Evolutionary conservation across 2,329 filamentous ascomycete genomes (phyloP).

Genomic region (Alternaria sp.): DNA sequence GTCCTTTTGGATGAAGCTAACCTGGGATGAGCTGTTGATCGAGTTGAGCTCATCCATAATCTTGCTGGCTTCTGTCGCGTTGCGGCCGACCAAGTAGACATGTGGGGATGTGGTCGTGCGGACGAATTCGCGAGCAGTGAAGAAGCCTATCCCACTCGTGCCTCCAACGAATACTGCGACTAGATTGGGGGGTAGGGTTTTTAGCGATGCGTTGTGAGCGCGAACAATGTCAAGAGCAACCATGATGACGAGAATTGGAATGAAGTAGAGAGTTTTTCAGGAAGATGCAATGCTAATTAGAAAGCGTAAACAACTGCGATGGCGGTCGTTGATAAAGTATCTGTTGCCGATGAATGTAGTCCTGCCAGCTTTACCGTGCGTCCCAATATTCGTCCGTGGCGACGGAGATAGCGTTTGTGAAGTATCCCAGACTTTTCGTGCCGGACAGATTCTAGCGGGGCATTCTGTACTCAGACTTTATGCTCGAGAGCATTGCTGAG

Average conservation of each 20-base stretch:
- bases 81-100: slow-evolving; percentile 55
- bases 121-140: slow-evolving; percentile 53
- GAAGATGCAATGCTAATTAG: neutral
- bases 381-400: neutral
- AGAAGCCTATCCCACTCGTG: slow-evolving; percentile 53
- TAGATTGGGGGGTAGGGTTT: slow-evolving; percentile 29
- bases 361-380: neutral
- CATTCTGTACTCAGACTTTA: neutral
- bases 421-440: neutral
- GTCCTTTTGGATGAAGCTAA: slow-evolving; percentile 53
- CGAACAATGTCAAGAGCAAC: slow-evolving; percentile 31
- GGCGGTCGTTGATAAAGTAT: neutral
- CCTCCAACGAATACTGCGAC: slow-evolving; percentile 51
- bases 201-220: slow-evolving; percentile 34
- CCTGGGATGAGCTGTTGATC: slow-evolving; percentile 47
- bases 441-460: neutral
- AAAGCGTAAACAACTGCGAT: neutral
- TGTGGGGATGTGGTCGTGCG: slow-evolving; percentile 47
- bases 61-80: slow-evolving; percentile 44
- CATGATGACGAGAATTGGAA: slow-evolving; percentile 16
- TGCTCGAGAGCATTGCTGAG: neutral
- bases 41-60: slow-evolving; percentile 48
- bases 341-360: neutral
- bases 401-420: neutral
- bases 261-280: neutral